Evolutionary conservation across 164 flowering plant species (phyloP), one percentile per base, ranked within the genome.

Genomic region (Hamamelis virginiana): DNA sequence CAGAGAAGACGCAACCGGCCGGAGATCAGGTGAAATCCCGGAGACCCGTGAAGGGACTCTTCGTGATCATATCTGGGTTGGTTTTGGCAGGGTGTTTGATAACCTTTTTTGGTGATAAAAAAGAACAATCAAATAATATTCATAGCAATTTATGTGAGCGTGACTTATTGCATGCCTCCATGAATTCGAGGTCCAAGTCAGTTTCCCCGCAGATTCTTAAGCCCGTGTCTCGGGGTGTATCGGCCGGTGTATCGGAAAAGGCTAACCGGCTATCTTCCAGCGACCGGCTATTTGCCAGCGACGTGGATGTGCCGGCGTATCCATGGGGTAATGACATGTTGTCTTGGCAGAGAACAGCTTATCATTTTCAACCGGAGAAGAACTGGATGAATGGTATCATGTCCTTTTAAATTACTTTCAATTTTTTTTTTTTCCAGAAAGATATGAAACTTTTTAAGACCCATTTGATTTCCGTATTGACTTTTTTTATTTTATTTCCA

Each of bases 381-480:
- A 87, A 87, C 51, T 87, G 91, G 91, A 83, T 87, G 85, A 87
- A 87, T 48, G 91, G 91, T 87, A 75, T 18, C n/a, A 46, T 4
- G 18, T 21, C 23, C 23, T 3, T 46, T 19, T 52, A 10, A 13
- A 25, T 62, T 13, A 33, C 21, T 56, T 56, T 25, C 60, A 8
- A 9, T 45, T 6, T 10, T 8, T 56, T 15, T 10, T 13, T 59
- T 41, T 26, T 41, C n/a, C n/a, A n/a, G n/a, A n/a, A n/a, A n/a
- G n/a, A n/a, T n/a, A n/a, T n/a, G n/a, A n/a, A n/a, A n/a, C n/a
- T n/a, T n/a, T n/a, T n/a, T n/a, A n/a, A n/a, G n/a, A n/a, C n/a
- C n/a, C n/a, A n/a, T n/a, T n/a, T n/a, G n/a, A n/a, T n/a, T n/a
- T n/a, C n/a, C n/a, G n/a, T n/a, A n/a, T n/a, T n/a, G n/a, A 13